Conservation (phyloP, 139 green algal genomes). For the Haematococcus lacustris region DNA sequence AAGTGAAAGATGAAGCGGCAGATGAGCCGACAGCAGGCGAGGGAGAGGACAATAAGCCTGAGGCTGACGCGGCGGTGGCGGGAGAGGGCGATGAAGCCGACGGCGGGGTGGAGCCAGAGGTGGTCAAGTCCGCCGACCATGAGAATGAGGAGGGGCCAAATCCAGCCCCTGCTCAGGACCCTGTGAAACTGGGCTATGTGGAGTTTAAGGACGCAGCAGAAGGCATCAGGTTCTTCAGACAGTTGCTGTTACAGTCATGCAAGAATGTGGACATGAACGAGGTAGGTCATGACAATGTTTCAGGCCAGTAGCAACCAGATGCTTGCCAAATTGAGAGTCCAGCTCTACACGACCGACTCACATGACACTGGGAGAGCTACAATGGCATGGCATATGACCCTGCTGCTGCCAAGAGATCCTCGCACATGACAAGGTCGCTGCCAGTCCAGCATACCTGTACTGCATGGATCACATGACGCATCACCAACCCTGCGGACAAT, state of each 20-base stretch:
- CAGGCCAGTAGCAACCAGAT: not conserved
- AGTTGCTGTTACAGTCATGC: slow-evolving; percentile 24
- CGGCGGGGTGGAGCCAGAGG: too few species aligned
- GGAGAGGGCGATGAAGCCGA: not conserved
- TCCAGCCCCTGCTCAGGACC: too few species aligned
- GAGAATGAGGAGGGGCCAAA: not conserved
- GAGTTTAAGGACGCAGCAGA: slow-evolving; percentile 34
- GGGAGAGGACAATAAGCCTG: not conserved
- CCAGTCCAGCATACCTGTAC: too few species aligned
- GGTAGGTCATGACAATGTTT: slow-evolving; percentile 18
- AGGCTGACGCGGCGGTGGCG: not conserved
- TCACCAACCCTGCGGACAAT: too few species aligned
- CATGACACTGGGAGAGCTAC: not conserved
- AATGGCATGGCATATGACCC: not conserved
- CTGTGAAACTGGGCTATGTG: slow-evolving; percentile 49
- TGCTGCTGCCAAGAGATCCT: not conserved
- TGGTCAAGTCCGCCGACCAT: not conserved
- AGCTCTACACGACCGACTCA: not conserved
- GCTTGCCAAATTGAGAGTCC: not conserved
- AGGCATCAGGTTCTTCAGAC: slow-evolving; percentile 33
- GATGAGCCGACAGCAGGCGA: too few species aligned
- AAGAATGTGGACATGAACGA: slow-evolving; percentile 58
- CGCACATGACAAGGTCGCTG: not conserved
- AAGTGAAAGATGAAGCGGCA: slow-evolving; percentile 1
- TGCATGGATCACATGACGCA: too few species aligned